phyloP scores from a whole-genome alignment of 2,329 filamentous ascomycete genomes.

The Calonectria pteridis region DNA sequence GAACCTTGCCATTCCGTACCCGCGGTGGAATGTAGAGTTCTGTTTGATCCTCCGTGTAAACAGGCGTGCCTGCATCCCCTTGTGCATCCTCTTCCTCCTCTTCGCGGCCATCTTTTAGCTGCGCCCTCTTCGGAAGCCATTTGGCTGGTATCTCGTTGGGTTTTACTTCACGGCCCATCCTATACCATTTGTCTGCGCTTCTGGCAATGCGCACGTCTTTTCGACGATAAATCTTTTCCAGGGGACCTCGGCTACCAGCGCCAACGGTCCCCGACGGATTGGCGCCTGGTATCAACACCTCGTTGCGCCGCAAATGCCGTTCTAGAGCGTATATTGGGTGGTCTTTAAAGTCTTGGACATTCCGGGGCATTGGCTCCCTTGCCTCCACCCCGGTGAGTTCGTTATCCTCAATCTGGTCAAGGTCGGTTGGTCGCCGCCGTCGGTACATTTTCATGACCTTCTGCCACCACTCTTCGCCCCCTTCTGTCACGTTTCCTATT shows the following conservation, averaged over 20 bases:
- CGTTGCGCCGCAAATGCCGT: slow-evolving; percentile 84
- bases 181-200: slow-evolving; percentile 91
- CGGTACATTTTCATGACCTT: slow-evolving; percentile 64
- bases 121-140: slow-evolving; percentile 68
- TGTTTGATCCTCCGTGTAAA: slow-evolving; percentile 75
- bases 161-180: slow-evolving; percentile 84
- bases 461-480: slow-evolving; percentile 66
- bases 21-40: slow-evolving; percentile 81
- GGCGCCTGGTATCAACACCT: slow-evolving; percentile 80
- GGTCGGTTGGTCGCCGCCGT: slow-evolving; percentile 61
- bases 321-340: slow-evolving; percentile 89
- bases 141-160: slow-evolving; percentile 86
- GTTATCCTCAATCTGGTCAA: slow-evolving; percentile 87
- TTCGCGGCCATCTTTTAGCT: slow-evolving; percentile 42
- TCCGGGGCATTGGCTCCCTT: slow-evolving; percentile 86
- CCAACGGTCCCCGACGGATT: slow-evolving; percentile 82
- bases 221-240: slow-evolving; percentile 87
- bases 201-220: slow-evolving; percentile 83
- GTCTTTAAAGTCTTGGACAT: slow-evolving; percentile 87
- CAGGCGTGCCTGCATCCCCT: slow-evolving; percentile 61
- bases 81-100: slow-evolving; percentile 46
- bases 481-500: slow-evolving; percentile 73
- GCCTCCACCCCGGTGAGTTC: slow-evolving; percentile 79
- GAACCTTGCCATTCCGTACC: slow-evolving; percentile 79
- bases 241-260: slow-evolving; percentile 69